Evolutionary conservation across 2,329 filamentous ascomycete species (phyloP).

Genomic region (Pseudopyrenochaeta lycopersici): DNA sequence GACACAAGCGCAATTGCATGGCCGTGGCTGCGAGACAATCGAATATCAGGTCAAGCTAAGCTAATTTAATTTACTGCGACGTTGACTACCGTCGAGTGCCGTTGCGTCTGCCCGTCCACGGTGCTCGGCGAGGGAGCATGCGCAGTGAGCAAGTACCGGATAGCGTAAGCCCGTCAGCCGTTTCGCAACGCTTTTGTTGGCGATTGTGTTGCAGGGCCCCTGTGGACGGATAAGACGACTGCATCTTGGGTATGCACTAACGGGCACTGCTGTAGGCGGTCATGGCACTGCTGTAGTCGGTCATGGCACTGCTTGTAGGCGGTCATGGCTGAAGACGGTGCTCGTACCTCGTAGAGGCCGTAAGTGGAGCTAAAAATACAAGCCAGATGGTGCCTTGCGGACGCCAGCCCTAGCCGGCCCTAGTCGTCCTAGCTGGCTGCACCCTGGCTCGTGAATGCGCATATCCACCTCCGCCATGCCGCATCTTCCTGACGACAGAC

Average conservation of each 20-base stretch:
- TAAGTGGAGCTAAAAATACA: slow-evolving; percentile 19
- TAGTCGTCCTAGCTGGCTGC: slow-evolving; percentile 6
- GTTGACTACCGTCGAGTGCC: too few species aligned
- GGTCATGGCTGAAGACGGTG: too few species aligned
- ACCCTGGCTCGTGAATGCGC: slow-evolving; percentile 3
- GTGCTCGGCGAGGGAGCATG: not conserved
- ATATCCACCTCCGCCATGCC: slow-evolving; percentile 13
- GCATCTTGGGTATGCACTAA: too few species aligned
- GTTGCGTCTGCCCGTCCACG: not conserved
- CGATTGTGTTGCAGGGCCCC: not conserved
- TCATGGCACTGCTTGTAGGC: too few species aligned
- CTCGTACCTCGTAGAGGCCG: not conserved
- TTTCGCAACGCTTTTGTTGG: not conserved
- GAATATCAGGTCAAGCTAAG: too few species aligned
- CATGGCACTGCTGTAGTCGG: too few species aligned
- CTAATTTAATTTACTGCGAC: too few species aligned
- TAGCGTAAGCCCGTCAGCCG: not conserved
- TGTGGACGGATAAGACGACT: too few species aligned
- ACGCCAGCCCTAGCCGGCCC: slow-evolving; percentile 11
- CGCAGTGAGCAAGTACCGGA: not conserved
- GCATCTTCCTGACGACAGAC: slow-evolving; percentile 3
- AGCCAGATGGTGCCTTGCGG: slow-evolving; percentile 5
- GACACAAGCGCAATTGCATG: too few species aligned
- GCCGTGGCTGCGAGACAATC: too few species aligned
- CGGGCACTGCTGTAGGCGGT: too few species aligned